A percentile compares a stretch with the other conserved stretches of the same genome.
These are phyloP conservation scores for Penicillium carneum DNA, from an alignment of 2,329 filamentous ascomycete species.

Conservation along the genomic window DNA sequence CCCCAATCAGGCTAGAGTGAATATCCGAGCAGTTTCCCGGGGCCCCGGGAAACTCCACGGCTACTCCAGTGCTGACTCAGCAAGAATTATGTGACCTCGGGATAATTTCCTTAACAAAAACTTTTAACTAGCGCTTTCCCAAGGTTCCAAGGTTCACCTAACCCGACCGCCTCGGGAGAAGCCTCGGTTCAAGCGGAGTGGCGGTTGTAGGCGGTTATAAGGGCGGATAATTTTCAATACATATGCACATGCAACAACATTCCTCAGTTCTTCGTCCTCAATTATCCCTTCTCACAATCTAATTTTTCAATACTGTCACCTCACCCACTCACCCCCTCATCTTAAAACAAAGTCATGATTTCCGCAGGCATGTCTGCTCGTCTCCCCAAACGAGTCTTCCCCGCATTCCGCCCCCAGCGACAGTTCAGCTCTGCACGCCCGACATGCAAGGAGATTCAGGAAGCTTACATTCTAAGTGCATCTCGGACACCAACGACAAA, in stretches of 20 bases:
- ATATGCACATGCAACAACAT: conserved; percentile 18
- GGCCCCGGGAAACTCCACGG: neutral
- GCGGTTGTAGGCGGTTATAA: conserved; percentile 37
- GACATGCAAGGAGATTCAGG: conserved; percentile 72
- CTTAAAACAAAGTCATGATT: conserved; percentile 28
- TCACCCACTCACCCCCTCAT: neutral
- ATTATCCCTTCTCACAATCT: neutral
- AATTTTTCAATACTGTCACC: neutral
- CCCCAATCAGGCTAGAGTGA: neutral
- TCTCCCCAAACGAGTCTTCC: conserved; percentile 43
- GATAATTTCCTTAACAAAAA: too few species aligned
- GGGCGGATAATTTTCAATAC: conserved; percentile 34
- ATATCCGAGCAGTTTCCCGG: too few species aligned
- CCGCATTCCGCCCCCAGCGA: conserved; percentile 56
- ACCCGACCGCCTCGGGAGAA: neutral
- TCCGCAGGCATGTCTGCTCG: conserved; percentile 39
- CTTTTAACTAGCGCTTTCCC: too few species aligned
- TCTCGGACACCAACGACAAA: conserved; percentile 89
- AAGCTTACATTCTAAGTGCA: conserved; percentile 92
- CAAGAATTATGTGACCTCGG: conserved; percentile 26
- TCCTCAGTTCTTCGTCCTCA: conserved; percentile 13
- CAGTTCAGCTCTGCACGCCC: conserved; percentile 61
- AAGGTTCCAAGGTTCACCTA: too few species aligned
- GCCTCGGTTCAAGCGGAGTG: conserved; percentile 39
- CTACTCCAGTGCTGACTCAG: conserved; percentile 7